These are phyloP conservation scores for Olyra latifolia DNA, from an alignment of 176 grass and related monocot genomes.

Conservation along the genomic window DNA sequence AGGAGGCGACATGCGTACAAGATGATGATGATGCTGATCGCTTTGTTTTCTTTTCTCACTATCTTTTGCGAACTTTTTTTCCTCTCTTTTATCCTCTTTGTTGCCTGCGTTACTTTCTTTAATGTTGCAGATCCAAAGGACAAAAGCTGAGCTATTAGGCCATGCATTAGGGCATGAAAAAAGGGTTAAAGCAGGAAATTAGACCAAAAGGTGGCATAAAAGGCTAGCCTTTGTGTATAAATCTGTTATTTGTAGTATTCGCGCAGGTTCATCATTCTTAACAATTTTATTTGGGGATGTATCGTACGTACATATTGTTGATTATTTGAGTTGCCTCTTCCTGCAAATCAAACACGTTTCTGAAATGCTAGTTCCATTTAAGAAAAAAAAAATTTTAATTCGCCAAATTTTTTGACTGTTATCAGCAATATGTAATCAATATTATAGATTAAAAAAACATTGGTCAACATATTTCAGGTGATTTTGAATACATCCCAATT, in stretches of 20 bases:
- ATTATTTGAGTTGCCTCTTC: neutral
- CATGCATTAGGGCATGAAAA: constrained; percentile 35
- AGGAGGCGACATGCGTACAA: constrained; percentile 46
- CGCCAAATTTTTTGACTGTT: too few relatives aligned
- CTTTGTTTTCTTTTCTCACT: constrained; percentile 35
- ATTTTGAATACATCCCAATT: too few relatives aligned
- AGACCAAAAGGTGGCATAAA: neutral
- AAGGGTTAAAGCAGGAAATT: constrained; percentile 22
- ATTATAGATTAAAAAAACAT: too few relatives aligned
- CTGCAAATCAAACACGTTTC: neutral
- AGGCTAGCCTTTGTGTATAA: constrained; percentile 14
- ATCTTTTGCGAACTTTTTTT: constrained; percentile 33
- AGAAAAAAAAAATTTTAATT: too few relatives aligned
- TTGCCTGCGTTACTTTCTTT: constrained; percentile 44
- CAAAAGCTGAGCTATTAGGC: constrained; percentile 44
- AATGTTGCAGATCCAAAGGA: constrained; percentile 46
- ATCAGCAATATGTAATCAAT: too few relatives aligned
- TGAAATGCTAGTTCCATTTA: neutral
- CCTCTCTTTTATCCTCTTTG: constrained; percentile 40
- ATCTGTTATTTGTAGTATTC: neutral
- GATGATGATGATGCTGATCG: constrained; percentile 35
- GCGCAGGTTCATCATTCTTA: neutral
- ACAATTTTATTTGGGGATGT: neutral
- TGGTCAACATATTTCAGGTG: too few relatives aligned
- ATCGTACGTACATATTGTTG: neutral